These are phyloP conservation scores for Tetramitus jugosus DNA, from an alignment of 208 protist species.

Conservation along the genomic window DNA sequence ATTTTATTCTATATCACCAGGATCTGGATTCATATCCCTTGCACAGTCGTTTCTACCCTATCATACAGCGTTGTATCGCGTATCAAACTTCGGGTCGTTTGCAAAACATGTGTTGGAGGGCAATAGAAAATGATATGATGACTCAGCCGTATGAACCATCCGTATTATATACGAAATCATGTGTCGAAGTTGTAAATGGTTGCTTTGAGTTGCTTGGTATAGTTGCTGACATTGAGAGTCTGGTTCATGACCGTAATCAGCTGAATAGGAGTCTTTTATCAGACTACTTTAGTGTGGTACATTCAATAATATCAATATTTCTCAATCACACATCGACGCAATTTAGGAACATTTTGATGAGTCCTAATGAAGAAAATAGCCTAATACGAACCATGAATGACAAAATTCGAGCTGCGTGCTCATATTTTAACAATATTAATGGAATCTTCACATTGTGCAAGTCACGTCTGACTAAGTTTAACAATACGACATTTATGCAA, in stretches of 20 bases:
- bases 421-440: slow-evolving; percentile 11
- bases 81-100: background rate
- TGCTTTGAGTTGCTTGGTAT: background rate
- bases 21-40: background rate
- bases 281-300: background rate
- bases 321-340: background rate
- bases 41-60: background rate
- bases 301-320: background rate
- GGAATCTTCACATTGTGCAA: background rate
- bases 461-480: background rate
- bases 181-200: slow-evolving; percentile 6
- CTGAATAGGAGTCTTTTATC: background rate
- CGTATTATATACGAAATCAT: background rate
- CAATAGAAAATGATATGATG: background rate
- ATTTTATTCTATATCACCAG: background rate
- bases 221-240: background rate
- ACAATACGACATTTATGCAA: background rate
- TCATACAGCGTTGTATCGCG: background rate
- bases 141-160: background rate
- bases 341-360: background rate
- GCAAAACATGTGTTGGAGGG: background rate
- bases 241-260: background rate
- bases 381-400: background rate
- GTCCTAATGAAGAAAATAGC: background rate
- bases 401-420: background rate